Evolutionary conservation across 805 yeast species (phyloP), one percentile per base, ranked within the genome.

Genomic region (Zygosaccharomyces rouxii): DNA sequence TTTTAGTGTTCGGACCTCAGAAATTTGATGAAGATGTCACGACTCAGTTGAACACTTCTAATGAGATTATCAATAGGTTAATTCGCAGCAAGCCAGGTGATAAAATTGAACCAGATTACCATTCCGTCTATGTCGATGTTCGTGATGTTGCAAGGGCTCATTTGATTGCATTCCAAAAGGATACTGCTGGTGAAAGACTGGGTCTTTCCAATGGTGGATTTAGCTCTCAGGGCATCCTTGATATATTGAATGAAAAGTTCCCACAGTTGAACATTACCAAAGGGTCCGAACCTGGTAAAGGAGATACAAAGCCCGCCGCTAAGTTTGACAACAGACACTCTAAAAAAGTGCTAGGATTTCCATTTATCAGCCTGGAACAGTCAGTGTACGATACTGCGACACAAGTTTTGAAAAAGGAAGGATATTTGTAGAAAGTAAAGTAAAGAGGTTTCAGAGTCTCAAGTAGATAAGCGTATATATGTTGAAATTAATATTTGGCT

Each of bases 111-210:
- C 25, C 23, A 52, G 47, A 59, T 5, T 40, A 41, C 11, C 33
- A 65, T 62, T 51, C 58, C 54, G 56, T 53, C 10, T 70, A 59
- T 42, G 69, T 76, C 37, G 84, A 81, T 62, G 85, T 81, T 4
- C 72, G 84, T 57, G 86, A 83, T 59, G 83, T 78, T 30, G 84
- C 86, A 7, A 59, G 58, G 44, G 79, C 83, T 6, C 87, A 83
- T 58, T 55, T 79, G 9, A 53, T 60, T n/a, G 81, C 83, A 4
- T 68, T 78, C 45, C 75, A 73, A 55, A 68, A 63, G 45, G 64
- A 62, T 30, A 63, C 70, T 22, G 49, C 56, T 42, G 70, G 68
- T 14, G 53, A 73, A 45, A 67, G 76, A 55, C 59, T 72, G n/a
- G 42, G 61, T 5, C 42, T 64, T 37, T 28, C 54, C 7, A 55